Evolutionary conservation across 1,284 basidiomycete genomes (phyloP).

Genomic region (Cryptococcus depauperatus): DNA sequence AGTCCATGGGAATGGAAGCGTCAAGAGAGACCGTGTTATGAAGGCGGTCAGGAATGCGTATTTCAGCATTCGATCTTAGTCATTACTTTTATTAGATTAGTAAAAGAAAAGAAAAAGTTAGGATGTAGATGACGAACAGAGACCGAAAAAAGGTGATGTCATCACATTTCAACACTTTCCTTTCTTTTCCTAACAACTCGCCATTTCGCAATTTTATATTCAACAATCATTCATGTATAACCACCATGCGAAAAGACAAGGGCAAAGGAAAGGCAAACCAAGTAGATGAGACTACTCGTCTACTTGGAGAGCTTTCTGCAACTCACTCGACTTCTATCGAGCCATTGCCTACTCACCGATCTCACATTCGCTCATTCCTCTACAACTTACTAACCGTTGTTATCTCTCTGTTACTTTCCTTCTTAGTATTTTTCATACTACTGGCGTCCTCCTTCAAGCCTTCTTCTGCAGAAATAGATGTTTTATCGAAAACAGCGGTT

Average conservation of each 20-base stretch:
- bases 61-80: too few species aligned
- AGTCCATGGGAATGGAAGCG: conserved; percentile 59
- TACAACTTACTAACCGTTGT: conserved; percentile 17
- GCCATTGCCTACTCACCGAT: not conserved
- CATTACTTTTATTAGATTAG: too few species aligned
- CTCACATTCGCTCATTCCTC: conserved; percentile 13
- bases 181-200: too few species aligned
- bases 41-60: conserved; percentile 36
- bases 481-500: conserved; percentile 25
- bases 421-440: conserved; percentile 24
- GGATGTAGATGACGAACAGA: too few species aligned
- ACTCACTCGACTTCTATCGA: not conserved
- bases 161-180: too few species aligned
- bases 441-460: conserved; percentile 34
- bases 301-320: not conserved
- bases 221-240: too few species aligned
- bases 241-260: too few species aligned
- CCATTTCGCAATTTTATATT: too few species aligned
- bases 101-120: too few species aligned
- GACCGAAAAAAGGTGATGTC: too few species aligned
- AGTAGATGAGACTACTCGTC: not conserved
- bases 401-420: conserved; percentile 22
- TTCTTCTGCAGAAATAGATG: conserved; percentile 19
- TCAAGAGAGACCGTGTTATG: conserved; percentile 47
- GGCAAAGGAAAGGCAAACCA: not conserved